Evolutionary conservation across 2,329 filamentous ascomycete genomes (phyloP).

Genomic region (Fusarium penzigii): DNA sequence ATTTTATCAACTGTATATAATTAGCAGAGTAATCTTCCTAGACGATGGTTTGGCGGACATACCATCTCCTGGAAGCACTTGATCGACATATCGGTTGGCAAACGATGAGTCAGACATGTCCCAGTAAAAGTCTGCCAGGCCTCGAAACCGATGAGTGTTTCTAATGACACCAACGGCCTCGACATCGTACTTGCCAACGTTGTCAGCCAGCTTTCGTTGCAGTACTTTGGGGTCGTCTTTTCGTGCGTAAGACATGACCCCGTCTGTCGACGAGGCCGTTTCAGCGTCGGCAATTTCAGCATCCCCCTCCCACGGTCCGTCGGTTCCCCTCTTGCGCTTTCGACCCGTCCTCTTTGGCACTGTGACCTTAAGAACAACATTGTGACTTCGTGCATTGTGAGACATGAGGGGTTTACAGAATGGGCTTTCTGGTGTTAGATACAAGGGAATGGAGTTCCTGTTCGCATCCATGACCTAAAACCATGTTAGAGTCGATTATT

Average conservation of each 20-base stretch:
- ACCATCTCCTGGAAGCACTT: conserved; percentile 73
- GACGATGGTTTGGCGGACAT: conserved; percentile 15
- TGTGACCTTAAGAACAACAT: conserved; percentile 82
- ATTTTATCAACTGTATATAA: conserved; percentile 47
- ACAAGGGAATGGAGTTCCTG: conserved; percentile 63
- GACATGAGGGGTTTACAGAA: conserved; percentile 78
- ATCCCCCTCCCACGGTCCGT: conserved; percentile 61
- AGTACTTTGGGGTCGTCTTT: conserved; percentile 57
- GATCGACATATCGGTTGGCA: conserved; percentile 69
- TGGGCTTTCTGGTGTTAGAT: conserved; percentile 77
- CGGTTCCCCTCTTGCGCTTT: conserved; percentile 78
- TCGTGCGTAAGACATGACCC: conserved; percentile 46
- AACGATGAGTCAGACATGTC: conserved; percentile 69
- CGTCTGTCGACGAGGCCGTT: conserved; percentile 10
- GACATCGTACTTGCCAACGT: conserved; percentile 64
- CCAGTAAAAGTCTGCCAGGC: conserved; percentile 86
- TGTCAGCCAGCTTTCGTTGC: conserved; percentile 69
- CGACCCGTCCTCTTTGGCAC: conserved; percentile 85
- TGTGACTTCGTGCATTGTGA: conserved; percentile 73
- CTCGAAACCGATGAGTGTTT: conserved; percentile 84
- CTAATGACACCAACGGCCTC: conserved; percentile 73
- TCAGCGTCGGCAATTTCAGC: conserved; percentile 33
- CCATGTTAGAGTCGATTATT: not conserved
- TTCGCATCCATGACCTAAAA: conserved; percentile 50
- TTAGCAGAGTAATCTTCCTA: conserved; percentile 1